These are phyloP conservation scores for Mediolabrus comicus DNA, from an alignment of 108 stramenopile genomes.

Conservation along the genomic window DNA sequence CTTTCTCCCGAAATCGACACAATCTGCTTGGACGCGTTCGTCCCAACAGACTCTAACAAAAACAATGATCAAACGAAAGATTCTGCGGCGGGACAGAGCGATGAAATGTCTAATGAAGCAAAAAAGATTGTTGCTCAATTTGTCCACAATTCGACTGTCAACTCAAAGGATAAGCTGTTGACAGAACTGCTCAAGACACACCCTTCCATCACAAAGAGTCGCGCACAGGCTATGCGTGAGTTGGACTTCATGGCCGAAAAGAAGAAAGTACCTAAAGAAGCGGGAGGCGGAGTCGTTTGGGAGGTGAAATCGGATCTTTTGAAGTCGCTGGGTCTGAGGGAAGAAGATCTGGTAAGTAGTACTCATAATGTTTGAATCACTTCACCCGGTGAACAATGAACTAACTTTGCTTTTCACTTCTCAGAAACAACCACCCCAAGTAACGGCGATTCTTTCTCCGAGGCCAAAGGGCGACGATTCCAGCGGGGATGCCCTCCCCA, in stretches of 20 bases:
- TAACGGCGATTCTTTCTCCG: neutral
- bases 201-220: constrained; percentile 53
- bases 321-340: constrained; percentile 47
- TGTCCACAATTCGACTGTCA: constrained; percentile 67
- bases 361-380: neutral
- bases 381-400: neutral
- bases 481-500: constrained; percentile 43
- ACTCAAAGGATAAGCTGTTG: constrained; percentile 73
- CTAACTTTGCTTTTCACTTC: neutral
- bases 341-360: constrained; percentile 44
- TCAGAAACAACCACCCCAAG: constrained; percentile 25
- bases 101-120: constrained; percentile 54
- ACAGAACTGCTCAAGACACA: constrained; percentile 65
- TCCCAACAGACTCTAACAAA: constrained; percentile 37
- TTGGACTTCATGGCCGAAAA: constrained; percentile 79
- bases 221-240: constrained; percentile 70
- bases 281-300: constrained; percentile 65
- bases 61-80: constrained; percentile 34
- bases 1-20: constrained; percentile 19
- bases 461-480: neutral
- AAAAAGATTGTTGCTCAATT: constrained; percentile 56
- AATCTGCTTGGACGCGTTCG: constrained; percentile 70
- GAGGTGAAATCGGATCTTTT: constrained; percentile 71
- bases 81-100: constrained; percentile 1
- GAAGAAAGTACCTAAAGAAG: constrained; percentile 44